Base-by-base conservation (phyloP, 2,329 filamentous ascomycete genomes). In the Pseudogymnoascus verrucosus region DNA sequence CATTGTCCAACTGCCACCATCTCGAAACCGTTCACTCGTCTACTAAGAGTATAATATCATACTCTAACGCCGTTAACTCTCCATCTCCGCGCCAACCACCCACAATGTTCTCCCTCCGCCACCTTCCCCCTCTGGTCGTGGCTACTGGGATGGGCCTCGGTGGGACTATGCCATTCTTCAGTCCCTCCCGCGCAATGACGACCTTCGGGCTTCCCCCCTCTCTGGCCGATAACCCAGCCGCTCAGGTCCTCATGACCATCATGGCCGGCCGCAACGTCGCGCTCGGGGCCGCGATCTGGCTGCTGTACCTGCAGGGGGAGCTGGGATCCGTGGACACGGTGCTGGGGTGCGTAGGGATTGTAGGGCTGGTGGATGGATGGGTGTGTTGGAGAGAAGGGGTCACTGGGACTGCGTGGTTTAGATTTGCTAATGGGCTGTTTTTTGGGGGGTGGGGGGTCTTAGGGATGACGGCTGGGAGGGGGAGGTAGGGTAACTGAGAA, bases 371-470 rank as follows among this genome's bases (percentile, higher is more conserved):
- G 2, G 65, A 67, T 44, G 64, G 62, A 10, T 64, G 64, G 65
- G 61, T 67, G 12, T 67, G 65, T 31, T 65, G 62, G 64, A 65
- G 60, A 31, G 65, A 63, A 21, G 65, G 65, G 14, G 61, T 64
- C 8, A 59, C 62, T 37, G 63, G 63, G 40, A 51, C 44, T 51
- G 44, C 44, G 21, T 28, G 12, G 44, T 51, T 51, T 7, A 51
- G 44, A 4, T 23, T 14, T 51, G 44, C 44, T 14, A 51, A 51
- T 8, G 44, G 23, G 44, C 23, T 51, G 5, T 51, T 51, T 16
- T 51, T 51, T 51, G 44, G 23, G 1, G 44, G 44, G 3, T 51
- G 44, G 44, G 44, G 44, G 12, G 7, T 51, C 8, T 16, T 51
- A 23, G 44, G 44, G 23, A 8, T 51, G 44, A 51, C 44, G 23